A percentile compares a stretch with the other conserved stretches of the same genome.
phyloP scores from a whole-genome alignment of 73 alveolate genomes.

The Stentor coeruleus region DNA sequence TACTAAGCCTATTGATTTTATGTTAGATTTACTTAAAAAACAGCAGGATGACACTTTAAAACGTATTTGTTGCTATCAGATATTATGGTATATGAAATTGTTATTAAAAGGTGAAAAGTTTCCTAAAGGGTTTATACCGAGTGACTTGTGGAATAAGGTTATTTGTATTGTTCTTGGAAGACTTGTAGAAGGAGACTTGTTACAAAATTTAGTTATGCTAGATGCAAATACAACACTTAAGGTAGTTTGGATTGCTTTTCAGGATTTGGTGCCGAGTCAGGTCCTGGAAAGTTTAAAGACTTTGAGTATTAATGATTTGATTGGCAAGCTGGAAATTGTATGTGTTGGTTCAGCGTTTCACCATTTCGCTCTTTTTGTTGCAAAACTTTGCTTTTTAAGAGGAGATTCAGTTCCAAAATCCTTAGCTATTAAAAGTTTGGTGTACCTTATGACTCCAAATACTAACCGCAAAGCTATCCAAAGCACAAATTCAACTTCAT shows the following conservation, averaged over 20 bases:
- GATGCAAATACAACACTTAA: neutral
- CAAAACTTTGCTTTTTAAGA: neutral
- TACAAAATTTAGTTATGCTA: neutral
- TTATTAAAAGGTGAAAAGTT: constrained; percentile 17
- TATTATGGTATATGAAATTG: constrained; percentile 11
- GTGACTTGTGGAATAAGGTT: neutral
- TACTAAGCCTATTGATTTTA: neutral
- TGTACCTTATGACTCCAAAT: neutral
- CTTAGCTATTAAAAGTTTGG: neutral
- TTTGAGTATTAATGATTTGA: neutral
- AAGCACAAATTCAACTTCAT: neutral
- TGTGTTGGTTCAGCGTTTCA: neutral
- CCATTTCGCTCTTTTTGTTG: constrained; percentile 11
- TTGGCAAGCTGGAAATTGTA: neutral
- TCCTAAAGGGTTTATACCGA: neutral
- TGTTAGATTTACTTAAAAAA: neutral
- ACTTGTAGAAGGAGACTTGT: neutral
- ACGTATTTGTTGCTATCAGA: neutral
- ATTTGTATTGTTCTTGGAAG: neutral
- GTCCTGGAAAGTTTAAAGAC: neutral
- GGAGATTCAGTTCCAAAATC: neutral
- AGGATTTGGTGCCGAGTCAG: neutral
- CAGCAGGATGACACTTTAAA: neutral
- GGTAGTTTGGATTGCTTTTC: neutral
- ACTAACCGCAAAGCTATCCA: neutral